Base-by-base conservation (phyloP, 2,329 filamentous ascomycete species). In the Venturia pyrina region DNA sequence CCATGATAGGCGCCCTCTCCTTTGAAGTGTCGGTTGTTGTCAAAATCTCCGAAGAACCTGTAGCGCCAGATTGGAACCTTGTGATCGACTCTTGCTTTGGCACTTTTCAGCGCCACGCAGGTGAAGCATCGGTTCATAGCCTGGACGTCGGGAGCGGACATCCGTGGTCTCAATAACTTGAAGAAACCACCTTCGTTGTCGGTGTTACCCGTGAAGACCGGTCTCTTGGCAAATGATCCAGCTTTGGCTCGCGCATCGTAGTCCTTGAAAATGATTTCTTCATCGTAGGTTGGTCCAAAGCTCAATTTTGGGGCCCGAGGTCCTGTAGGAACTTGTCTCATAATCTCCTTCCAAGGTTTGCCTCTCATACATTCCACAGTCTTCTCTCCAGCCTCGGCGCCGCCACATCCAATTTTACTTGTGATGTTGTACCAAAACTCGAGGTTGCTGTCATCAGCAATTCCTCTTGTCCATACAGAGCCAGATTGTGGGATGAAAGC, bases 281-380 rank as follows among this genome's bases (percentile, higher is more conserved):
- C 53, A 34, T 65, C 63, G 50, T 24, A 65, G 21, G 53, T 65
- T 11, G 63, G 63, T 40, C 63, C 63, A 19, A 65, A 65, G 60
- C 21, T 46, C 40, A 46, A 17, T 43, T 53, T 53, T 7, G 53
- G 46, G 7, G 53, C 53, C 1, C 62, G 41, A 13, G 62, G 62
- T 24, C 62, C 62, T 17, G 62, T 56, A 10, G 41, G 43, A 7
- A 64, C 62, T 32, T n/a, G 32, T 32, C 41, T 60, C 63, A 65
- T 57, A 11, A 65, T 48, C 7, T 57, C 48, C 40, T 60, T 21
- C 48, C 53, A 65, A 46, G 67, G 69, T 60, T 68, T 62, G n/a
- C 44, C 48, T 41, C 70, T 69, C 70, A 72, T 71, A 53, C 72
- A 73, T 1, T 41, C 46, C 5, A 72, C 46, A 6, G 56, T 59